Percentiles rank a stretch among this genome's conserved stretches.
Conservation (phyloP, 2,329 filamentous ascomycete species). For the Microcyclosporella mali region DNA sequence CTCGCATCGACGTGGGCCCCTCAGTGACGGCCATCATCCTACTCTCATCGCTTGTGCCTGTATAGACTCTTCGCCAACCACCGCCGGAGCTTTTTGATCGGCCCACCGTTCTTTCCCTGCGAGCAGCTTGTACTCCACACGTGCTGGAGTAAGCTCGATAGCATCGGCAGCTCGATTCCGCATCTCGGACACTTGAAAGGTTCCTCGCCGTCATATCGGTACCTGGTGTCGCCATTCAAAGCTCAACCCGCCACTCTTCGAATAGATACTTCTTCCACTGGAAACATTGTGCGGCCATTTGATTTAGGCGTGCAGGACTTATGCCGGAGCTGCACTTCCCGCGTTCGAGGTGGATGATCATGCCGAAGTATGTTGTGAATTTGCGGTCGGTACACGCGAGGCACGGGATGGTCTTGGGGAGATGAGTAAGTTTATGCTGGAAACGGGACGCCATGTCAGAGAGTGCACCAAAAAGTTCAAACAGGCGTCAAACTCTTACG, state of each 20-base stretch:
- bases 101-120: constrained; percentile 4
- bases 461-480: too few relatives aligned
- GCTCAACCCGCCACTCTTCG: constrained; percentile 3
- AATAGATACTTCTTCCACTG: constrained; percentile 12
- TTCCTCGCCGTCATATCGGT: background rate
- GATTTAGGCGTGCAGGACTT: constrained; percentile 5
- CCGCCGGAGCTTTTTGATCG: constrained; percentile 9
- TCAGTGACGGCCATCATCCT: too few relatives aligned
- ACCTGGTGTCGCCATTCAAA: constrained; percentile 4
- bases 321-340: constrained; percentile 7
- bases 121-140: constrained; percentile 7
- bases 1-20: too few relatives aligned
- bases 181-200: constrained; percentile 10
- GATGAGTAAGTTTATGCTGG: constrained; percentile 1
- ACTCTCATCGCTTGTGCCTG: background rate
- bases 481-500: too few relatives aligned
- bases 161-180: constrained; percentile 1
- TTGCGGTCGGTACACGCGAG: constrained; percentile 1
- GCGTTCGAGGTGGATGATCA: constrained; percentile 14
- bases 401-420: background rate
- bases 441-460: background rate
- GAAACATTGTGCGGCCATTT: constrained; percentile 10
- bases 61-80: constrained; percentile 7
- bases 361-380: constrained; percentile 12
- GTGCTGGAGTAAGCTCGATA: constrained; percentile 7